Evolutionary conservation across 169 alveolate genomes (phyloP), one percentile per base, ranked within the genome.

Genomic region (Cryptosporidium tyzzeri): DNA sequence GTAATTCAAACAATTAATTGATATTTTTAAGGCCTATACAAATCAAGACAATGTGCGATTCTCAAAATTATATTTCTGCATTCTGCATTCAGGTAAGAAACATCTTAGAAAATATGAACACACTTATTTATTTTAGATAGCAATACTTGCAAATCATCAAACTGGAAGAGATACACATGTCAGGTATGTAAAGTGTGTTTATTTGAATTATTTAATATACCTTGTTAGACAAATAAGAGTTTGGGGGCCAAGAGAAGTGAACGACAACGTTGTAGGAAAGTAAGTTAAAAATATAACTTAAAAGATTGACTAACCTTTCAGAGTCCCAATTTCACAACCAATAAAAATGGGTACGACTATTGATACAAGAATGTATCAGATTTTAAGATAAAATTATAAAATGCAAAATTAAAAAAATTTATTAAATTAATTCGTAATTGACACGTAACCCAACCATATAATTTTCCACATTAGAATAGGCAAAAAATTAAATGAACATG

Each of bases 151-250:
- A 68, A 95, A 93, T 61, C 94, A 92, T 84, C 96, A 94, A 80
- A 91, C 93, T 67, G 97, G 97, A 31, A 86, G 95, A 70, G 97
- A 95, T 70, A 93, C 96, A 5, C 96, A 95, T 70, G 93, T 95
- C 48, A 85, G 97, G 70, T 95, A 94, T 91, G 94, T 48, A 86
- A 92, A 89, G 4, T 26, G n/a, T 62, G 2, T 21, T 29, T 9
- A 10, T 29, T 39, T 80, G 41, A 12, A 18, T 26, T 41, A 0
- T 33, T 62, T n/a, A 2, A 62, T 61, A 2, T 26, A 16, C 10
- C 9, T 39, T 23, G 16, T 29, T 80, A 80, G 89, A 21, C 89
- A 80, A 80, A 80, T 80, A 65, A 59, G 89, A 62, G 75, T 80
- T 80, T 80, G 89, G 89, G 89, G 89, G 16, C 89, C 89, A 31